Percentiles rank a stretch among this genome's conserved stretches.
Evolutionary conservation across 768 basidiomycete species (phyloP).

Genomic region (Lactarius indigo): DNA sequence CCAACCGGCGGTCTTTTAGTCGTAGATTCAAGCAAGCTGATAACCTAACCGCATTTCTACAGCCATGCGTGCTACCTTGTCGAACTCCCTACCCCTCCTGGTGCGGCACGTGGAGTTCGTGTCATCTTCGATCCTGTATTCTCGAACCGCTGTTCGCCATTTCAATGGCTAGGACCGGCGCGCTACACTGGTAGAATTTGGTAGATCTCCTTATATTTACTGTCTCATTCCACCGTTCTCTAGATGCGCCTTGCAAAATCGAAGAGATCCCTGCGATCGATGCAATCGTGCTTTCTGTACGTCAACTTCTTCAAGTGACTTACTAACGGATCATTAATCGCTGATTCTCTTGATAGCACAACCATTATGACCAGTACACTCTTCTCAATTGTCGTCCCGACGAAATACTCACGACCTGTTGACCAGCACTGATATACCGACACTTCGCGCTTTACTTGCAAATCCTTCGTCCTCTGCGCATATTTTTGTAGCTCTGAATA

Average conservation of each 20-base stretch:
- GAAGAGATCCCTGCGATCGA: conserved; percentile 47
- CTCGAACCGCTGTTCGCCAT: conserved; percentile 36
- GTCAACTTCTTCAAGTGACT: conserved; percentile 2
- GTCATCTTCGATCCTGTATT: conserved; percentile 41
- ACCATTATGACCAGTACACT: conserved; percentile 38
- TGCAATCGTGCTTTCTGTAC: conserved; percentile 46
- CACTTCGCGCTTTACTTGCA: conserved; percentile 31
- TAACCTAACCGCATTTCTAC: neutral
- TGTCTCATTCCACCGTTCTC: neutral
- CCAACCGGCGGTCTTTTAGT: neutral
- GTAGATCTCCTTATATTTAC: neutral
- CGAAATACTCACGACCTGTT: neutral
- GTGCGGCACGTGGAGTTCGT: conserved; percentile 36
- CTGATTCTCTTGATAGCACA: conserved; percentile 29
- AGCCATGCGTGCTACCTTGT: conserved; percentile 40
- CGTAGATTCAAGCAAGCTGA: too few relatives aligned
- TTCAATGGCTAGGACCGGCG: conserved; percentile 32
- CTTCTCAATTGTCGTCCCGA: neutral
- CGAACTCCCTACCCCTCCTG: conserved; percentile 35
- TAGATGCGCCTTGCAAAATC: conserved; percentile 37
- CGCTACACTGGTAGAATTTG: conserved; percentile 33
- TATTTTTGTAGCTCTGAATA: conserved; percentile 48
- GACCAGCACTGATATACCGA: conserved; percentile 35
- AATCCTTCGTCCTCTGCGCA: conserved; percentile 31
- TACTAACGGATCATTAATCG: neutral